Evolutionary conservation across 257 asterid species (phyloP), one percentile per base, ranked within the genome.

Genomic region (Phtheirospermum japonicum): DNA sequence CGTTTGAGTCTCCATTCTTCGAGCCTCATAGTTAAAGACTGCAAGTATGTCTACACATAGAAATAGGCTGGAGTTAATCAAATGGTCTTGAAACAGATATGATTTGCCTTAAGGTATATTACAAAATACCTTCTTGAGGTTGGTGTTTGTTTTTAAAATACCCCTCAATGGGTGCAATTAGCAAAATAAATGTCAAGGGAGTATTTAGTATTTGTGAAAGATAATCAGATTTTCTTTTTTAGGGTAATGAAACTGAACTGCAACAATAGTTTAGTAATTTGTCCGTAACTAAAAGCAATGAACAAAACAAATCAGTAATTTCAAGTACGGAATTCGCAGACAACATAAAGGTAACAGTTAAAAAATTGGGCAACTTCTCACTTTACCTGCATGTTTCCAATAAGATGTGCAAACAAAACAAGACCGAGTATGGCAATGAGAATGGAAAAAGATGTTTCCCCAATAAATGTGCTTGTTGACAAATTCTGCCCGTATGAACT

Each of bases 351-450:
- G 16, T 40, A 46, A 46, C 26, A 46, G 26, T 13, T 0, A 43
- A 13, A 13, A 10, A 43, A 46, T 13, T n/a, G 53, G 70, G 50
- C 20, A 36, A 31, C n/a, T 51, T 50, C 33, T 54, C 37, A 83
- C 97, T 14, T 18, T 42, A 85, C 97, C 97, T 87, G 97, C 97
- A 90, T 90, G 80, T 90, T 90, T 70, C 97, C 97, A 63, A 90
- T 90, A 63, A 90, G 90, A 73, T 87, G 97, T 2, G 97, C 94
- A 30, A 87, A 90, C 68, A 90, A 71, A 72, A 87, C 89, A 46
- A 90, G 96, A 60, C 97, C 96, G 64, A 83, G 28, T 61, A 90
- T 87, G 53, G 97, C 97, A 73, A 90, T 90, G 71, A 85, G 90
- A 71, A 90, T 87, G 70, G 97, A 71, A 76, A 90, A 90, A 28